Evolutionary conservation across 75 land plant species (phyloP), one percentile per base, ranked within the genome.

Genomic region (Chamaecyparis obtusa): DNA sequence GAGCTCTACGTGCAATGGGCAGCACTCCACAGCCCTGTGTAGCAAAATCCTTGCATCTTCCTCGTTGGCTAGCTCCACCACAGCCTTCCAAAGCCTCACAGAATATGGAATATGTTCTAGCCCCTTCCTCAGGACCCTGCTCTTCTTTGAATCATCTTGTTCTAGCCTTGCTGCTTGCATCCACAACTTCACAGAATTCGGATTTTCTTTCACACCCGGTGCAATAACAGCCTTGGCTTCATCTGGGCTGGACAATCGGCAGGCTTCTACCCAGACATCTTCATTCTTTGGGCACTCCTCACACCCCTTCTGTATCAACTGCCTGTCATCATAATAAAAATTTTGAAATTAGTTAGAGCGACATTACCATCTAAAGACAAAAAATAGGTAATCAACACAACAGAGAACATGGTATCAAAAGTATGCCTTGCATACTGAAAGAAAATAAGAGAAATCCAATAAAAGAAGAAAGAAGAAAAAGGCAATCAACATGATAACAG

Each of bases 221-320:
- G 99, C 95, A 76, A 98, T 90, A 55, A 98, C 98, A 19, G 94
- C 96, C 86, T 96, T 98, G 19, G 99, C 99, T 49, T 93, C 95
- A 74, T 90, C 94, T 10, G 96, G 97, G 85, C 91, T 95, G 0
- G 98, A 93, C 76, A 98, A 86, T 51, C 98, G 88, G 84, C 94
- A 95, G 13, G 97, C 97, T 88, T 96, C 98, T 84, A 98, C 54
- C 98, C 99, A 98, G 1, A 98, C 98, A 90, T 96, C 98, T 90
- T 96, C 99, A 89, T 89, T 98, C 90, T 93, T 95, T 0, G 97
- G 98, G 87, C 98, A 98, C 89, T 96, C 98, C 87, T 98, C 97
- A 35, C 99, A 98, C 0, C 98, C 97, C 43, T 71, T 71, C 75
- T 71, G 75, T 30, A 71, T 71, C 35, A 71, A 71, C 35, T 71